A percentile compares a stretch with the other conserved stretches of the same genome.
Evolutionary conservation across 83 land plant species (phyloP).

Genomic region (Picea abies): DNA sequence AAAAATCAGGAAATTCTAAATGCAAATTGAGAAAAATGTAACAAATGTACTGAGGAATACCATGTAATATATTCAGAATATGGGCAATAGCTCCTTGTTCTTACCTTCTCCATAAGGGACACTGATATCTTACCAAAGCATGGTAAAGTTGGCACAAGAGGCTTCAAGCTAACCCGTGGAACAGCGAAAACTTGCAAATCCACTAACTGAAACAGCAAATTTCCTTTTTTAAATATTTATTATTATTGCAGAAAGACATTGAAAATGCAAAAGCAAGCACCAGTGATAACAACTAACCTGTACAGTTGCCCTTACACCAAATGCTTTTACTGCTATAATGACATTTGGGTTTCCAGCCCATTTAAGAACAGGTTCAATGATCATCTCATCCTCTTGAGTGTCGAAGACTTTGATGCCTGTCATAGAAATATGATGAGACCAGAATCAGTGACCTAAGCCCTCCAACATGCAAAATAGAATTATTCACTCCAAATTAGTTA

Average conservation of each 20-base stretch:
- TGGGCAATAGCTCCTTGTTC: conserved; percentile 5
- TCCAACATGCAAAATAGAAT: background rate
- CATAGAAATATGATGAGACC: background rate
- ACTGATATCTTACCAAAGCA: conserved; percentile 59
- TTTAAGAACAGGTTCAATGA: conserved; percentile 64
- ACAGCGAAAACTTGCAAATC: conserved; percentile 63
- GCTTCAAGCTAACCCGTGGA: conserved; percentile 61
- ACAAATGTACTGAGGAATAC: background rate
- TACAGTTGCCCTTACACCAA: conserved; percentile 43
- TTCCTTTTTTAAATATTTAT: background rate
- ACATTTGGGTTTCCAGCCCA: conserved; percentile 73
- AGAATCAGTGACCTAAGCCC: background rate
- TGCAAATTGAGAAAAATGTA: background rate
- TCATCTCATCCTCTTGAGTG: conserved; percentile 67
- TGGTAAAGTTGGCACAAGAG: conserved; percentile 68
- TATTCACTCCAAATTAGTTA: background rate
- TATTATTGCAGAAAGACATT: background rate
- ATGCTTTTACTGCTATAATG: conserved; percentile 47
- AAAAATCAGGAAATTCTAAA: background rate
- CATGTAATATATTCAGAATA: background rate
- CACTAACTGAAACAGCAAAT: conserved; percentile 38
- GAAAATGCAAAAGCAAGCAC: background rate
- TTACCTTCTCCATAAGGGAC: conserved; percentile 75
- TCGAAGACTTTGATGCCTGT: conserved; percentile 68
- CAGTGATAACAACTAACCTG: conserved; percentile 40